Base-by-base conservation (phyloP, 129 eudicot genomes). In the Glebionis coronaria region DNA sequence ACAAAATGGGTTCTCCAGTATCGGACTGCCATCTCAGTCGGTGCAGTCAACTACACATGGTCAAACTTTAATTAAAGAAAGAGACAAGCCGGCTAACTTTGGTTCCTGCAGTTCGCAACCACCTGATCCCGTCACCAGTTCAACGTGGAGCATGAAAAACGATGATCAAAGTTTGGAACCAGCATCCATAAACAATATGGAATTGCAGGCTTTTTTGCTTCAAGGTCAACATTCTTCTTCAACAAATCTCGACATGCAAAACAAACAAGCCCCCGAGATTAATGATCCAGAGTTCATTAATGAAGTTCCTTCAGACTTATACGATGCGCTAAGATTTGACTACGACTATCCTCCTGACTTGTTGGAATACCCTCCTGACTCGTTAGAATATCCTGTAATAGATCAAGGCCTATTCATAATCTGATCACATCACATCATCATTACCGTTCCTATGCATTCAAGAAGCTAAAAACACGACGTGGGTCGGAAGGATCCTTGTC, bases 371-470 rank as follows among this genome's bases (percentile, higher is more conserved):
- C 87, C 87, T 31, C 8, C 40, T 6, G 40, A 91, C 55, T 55
- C 73, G 4, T 59, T 81, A 69, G 96, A 83, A 35, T 84, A 80
- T 68, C 88, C 87, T 65, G 83, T 87, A 44, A 81, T 86, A 42
- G 90, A 81, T 74, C 90, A 90, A 82, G 85, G 97, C 64, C 81
- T 90, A 49, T 81, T 65, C 73, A 84, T 90, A 73, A 73, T 67
- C 47, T 90, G 85, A 84, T 40, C 46, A 29, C 20, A 25, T 25
- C 35, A 42, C 28, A 42, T 74, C 65, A 42, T 56, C 44, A 64
- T 61, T 50, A 14, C 40, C 29, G 42, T 23, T 51, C 56, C 10
- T 44, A 8, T 35, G 44, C 61, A 29, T 31, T 52, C 72, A 65
- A 53, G 70, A 49, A 35, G n/a, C 40, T 69, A 50, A 19, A n/a